phyloP scores from a whole-genome alignment of 2,329 filamentous ascomycete species.

The Anthostomella pinea region DNA sequence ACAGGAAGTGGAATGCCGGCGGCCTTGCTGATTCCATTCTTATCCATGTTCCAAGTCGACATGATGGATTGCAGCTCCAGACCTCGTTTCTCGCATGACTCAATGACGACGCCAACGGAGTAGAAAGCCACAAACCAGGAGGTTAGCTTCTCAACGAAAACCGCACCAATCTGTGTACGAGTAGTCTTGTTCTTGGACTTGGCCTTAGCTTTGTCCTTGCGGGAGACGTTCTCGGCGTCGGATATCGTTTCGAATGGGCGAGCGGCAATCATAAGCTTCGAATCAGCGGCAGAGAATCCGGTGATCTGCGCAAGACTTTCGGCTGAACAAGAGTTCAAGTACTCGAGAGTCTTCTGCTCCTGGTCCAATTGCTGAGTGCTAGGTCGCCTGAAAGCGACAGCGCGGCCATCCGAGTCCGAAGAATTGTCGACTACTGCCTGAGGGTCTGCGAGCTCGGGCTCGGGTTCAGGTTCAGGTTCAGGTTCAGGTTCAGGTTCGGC shows the following conservation, averaged over 20 bases:
- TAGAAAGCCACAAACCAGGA: slow-evolving; percentile 45
- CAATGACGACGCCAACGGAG: slow-evolving; percentile 39
- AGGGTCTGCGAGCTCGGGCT: no score
- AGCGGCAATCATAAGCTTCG: slow-evolving; percentile 47
- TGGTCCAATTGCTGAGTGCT: slow-evolving; percentile 2
- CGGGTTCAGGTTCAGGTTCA: slow-evolving; percentile 5
- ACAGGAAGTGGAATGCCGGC: slow-evolving; percentile 41
- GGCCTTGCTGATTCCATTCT: slow-evolving; percentile 35
- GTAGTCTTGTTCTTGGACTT: slow-evolving; percentile 32
- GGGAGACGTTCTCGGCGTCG: slow-evolving; percentile 63
- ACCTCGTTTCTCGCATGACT: slow-evolving; percentile 48
- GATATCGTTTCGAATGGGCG: slow-evolving; percentile 43
- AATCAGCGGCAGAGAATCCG: slow-evolving; percentile 66
- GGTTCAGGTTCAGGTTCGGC: slow-evolving; percentile 9
- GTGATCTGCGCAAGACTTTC: slow-evolving; percentile 81
- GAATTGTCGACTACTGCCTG: no score
- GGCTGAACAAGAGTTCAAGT: slow-evolving; percentile 76
- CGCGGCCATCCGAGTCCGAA: slow-evolving; percentile 1
- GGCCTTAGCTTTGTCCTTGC: slow-evolving; percentile 25
- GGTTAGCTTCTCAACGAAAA: slow-evolving; percentile 40
- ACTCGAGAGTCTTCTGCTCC: slow-evolving; percentile 64
- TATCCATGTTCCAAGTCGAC: slow-evolving; percentile 29
- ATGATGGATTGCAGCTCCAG: slow-evolving; percentile 24
- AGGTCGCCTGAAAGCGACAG: background rate
- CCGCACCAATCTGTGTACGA: slow-evolving; percentile 27